Base-by-base conservation (phyloP, 1,284 basidiomycete genomes). In the Ganoderma meredithae region DNA sequence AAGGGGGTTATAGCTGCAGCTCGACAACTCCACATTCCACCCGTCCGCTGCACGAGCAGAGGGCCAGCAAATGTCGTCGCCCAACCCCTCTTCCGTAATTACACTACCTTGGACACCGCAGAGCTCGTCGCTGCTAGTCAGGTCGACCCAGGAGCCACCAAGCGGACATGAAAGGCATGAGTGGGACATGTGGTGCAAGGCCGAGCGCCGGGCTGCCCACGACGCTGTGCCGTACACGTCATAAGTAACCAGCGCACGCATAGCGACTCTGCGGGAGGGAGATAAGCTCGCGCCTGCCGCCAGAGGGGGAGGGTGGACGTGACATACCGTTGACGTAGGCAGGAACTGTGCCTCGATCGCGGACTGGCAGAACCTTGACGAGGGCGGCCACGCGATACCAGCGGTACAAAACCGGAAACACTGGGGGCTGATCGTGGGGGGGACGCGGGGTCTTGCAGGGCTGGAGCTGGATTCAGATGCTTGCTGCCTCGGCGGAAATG, bases 161-260 rank as follows among this genome's bases (percentile, higher is more conserved):
- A 64, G 62, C 65, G 68, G 70, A 71, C 63, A 71, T 67, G 66
- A 65, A 67, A 60, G 63, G 61, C 65, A 61, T 67, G 67, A 58
- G 41, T 19, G 31, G 15, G 47, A 58, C 68, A 67, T 66, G 68
- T 67, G 70, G 59, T 41, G 33, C 36, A 40, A 39, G n/a, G 31
- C 43, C 62, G 55, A 64, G 67, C 63, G 58, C 63, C 53, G 33
- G 65, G 31, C 43, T 41, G 55, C 10, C 47, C 47, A 49, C 47
- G 22, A 49, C 47, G 47, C 47, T 49, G 47, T 22, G 47, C 47
- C 47, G 47, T 49, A 49, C 47, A 49, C 47, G 47, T 49, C 47
- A 49, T 49, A 49, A 49, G 25, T 49, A 49, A 49, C 47, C 22
- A 25, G 47, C 47, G 22, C 22, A 49, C 47, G 12, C 12, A 49